Evolutionary conservation across 73 alveolate species (phyloP).

Genomic region (Paramecium pentaurelia): DNA sequence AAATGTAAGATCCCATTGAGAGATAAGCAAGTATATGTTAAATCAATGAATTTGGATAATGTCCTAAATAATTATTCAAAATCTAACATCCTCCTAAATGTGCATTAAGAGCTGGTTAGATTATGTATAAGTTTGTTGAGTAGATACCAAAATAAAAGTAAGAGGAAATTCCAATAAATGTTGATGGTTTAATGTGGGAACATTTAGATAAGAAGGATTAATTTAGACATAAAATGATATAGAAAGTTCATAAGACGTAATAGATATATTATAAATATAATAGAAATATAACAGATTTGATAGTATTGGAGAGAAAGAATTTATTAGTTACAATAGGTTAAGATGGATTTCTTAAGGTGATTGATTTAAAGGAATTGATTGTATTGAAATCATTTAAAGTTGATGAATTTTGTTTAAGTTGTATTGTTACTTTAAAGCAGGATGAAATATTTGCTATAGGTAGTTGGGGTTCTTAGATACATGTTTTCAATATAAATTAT

Average conservation of each 20-base stretch:
- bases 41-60: slow-evolving; percentile 97
- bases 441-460: slow-evolving; percentile 66
- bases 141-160: neutral
- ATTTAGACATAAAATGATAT: neutral
- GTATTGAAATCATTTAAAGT: slow-evolving; percentile 58
- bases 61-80: slow-evolving; percentile 92
- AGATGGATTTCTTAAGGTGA: slow-evolving; percentile 66
- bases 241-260: slow-evolving; percentile 34
- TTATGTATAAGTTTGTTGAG: neutral
- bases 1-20: slow-evolving; percentile 77
- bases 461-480: slow-evolving; percentile 62
- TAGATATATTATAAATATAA: neutral
- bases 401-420: slow-evolving; percentile 62
- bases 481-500: slow-evolving; percentile 60
- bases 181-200: slow-evolving; percentile 25
- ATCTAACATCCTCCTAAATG: slow-evolving; percentile 94
- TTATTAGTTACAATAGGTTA: slow-evolving; percentile 60
- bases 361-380: slow-evolving; percentile 25
- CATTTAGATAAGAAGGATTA: slow-evolving; percentile 38
- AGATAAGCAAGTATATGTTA: slow-evolving; percentile 84
- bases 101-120: neutral
- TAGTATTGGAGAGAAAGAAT: slow-evolving; percentile 23
- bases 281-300: slow-evolving; percentile 25
- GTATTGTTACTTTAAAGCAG: slow-evolving; percentile 46
- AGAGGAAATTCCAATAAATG: neutral